Percentiles rank a stretch among this genome's conserved stretches.
phyloP scores from a whole-genome alignment of 345 rosid genomes.

The Firmiana major region DNA sequence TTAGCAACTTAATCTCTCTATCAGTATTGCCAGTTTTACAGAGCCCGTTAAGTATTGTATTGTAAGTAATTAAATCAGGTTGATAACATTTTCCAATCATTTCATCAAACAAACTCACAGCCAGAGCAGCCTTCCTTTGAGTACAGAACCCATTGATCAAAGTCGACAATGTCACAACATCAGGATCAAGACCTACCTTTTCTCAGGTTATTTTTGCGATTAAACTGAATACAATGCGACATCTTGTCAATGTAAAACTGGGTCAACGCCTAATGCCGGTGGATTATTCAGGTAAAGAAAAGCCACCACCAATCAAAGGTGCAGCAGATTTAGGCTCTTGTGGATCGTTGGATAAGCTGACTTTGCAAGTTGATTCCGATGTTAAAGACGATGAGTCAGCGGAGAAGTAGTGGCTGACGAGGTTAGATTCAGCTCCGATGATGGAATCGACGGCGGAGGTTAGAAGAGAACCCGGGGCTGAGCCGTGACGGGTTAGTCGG shows the following conservation, averaged over 20 bases:
- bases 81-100: no score
- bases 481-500: slow-evolving; percentile 67
- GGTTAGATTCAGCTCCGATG: slow-evolving; percentile 33
- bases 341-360: slow-evolving; percentile 55
- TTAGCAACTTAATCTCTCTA: no score
- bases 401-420: slow-evolving; percentile 45
- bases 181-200: no score
- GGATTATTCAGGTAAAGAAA: background rate
- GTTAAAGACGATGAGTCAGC: slow-evolving; percentile 61
- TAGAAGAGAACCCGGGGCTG: slow-evolving; percentile 76
- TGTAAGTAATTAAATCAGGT: no score
- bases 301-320: background rate
- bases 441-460: slow-evolving; percentile 63
- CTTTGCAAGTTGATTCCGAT: slow-evolving; percentile 67
- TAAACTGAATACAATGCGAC: background rate
- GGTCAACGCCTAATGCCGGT: background rate
- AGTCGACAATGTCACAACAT: no score
- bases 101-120: no score
- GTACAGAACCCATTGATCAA: no score
- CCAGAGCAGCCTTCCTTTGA: no score
- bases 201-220: background rate
- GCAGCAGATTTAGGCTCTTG: slow-evolving; percentile 25
- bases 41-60: no score
- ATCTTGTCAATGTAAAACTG: background rate
- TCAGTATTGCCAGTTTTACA: no score